Conservation (phyloP, 768 basidiomycete species). For the Rhodotorula paludigena region DNA sequence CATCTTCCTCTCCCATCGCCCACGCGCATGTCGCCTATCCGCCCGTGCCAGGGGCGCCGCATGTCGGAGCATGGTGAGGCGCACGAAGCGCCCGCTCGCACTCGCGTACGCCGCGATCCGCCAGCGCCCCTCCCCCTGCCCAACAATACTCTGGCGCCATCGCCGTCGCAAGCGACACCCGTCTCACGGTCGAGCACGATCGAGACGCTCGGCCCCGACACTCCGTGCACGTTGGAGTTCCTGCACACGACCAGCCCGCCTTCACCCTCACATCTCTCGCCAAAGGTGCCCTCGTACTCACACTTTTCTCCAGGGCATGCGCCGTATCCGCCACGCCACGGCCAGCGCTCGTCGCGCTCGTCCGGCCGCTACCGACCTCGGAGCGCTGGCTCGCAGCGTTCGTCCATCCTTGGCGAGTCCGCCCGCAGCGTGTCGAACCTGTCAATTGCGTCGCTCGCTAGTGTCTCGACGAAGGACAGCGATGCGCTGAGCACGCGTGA, state of each 20-base stretch:
- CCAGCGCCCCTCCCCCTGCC: not conserved
- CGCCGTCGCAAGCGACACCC: not conserved
- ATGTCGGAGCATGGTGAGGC: constrained; percentile 17
- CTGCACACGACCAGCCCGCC: not conserved
- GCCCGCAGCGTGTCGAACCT: constrained; percentile 6
- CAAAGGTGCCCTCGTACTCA: not conserved
- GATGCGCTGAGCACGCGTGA: not conserved
- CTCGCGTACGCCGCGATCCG: constrained; percentile 4
- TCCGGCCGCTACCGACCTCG: constrained; percentile 9
- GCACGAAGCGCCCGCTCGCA: constrained; percentile 12
- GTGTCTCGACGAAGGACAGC: not conserved
- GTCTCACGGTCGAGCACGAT: constrained; percentile 28
- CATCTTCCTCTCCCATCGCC: not conserved
- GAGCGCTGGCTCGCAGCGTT: not conserved
- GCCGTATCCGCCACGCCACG: not conserved
- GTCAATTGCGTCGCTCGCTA: constrained; percentile 14
- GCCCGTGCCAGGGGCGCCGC: constrained; percentile 1
- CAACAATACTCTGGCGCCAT: not conserved
- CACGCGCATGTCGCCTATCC: not conserved
- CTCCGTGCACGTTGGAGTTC: constrained; percentile 15
- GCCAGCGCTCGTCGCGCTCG: not conserved
- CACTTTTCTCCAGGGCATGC: not conserved
- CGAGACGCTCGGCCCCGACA: constrained; percentile 31
- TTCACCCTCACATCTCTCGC: not conserved
- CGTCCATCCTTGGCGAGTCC: not conserved